Evolutionary conservation across 139 green algal genomes (phyloP).

Genomic region (Volvox africanus): DNA sequence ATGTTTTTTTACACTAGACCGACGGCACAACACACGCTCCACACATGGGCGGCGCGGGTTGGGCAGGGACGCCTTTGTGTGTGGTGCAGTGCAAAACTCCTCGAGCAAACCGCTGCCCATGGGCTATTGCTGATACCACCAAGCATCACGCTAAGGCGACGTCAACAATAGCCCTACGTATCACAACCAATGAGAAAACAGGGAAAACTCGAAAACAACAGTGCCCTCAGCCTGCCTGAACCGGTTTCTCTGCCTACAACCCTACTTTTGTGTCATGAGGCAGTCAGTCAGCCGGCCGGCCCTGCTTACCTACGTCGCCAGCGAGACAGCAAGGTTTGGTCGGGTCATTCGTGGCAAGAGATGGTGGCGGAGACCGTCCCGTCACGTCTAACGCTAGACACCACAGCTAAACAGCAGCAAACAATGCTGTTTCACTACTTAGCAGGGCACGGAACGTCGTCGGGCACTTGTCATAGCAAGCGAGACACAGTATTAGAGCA

Average conservation of each 20-base stretch:
- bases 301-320: constrained; percentile 3
- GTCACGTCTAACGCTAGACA: constrained; percentile 30
- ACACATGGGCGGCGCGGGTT: background rate
- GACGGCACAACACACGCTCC: constrained; percentile 12
- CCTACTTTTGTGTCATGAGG: constrained; percentile 18
- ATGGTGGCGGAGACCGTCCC: constrained; percentile 20
- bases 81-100: constrained; percentile 12
- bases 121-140: background rate
- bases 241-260: constrained; percentile 26
- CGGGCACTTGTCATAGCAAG: constrained; percentile 42
- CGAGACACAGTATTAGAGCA: constrained; percentile 40
- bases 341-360: constrained; percentile 8
- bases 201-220: constrained; percentile 43
- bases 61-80: background rate
- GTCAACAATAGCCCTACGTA: background rate
- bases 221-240: constrained; percentile 39
- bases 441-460: constrained; percentile 31
- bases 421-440: constrained; percentile 44
- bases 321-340: background rate
- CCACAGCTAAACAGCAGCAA: constrained; percentile 27
- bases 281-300: constrained; percentile 14
- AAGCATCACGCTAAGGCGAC: background rate
- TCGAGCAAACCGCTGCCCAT: background rate
- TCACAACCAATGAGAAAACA: constrained; percentile 29
- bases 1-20: background rate